Evolutionary conservation across 768 basidiomycete species (phyloP).

Genomic region (Suillus discolor): DNA sequence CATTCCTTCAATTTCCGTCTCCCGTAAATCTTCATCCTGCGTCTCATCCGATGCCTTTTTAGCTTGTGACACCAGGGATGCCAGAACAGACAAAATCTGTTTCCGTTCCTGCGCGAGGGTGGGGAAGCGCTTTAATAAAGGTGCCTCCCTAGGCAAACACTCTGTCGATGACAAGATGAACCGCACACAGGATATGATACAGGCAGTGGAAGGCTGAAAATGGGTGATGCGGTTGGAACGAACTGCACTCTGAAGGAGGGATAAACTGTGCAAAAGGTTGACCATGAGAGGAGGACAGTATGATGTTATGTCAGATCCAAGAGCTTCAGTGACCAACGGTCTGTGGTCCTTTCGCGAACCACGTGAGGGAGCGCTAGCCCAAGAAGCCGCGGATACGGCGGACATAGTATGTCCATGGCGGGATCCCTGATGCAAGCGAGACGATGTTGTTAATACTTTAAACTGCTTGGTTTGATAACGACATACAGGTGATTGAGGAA

Average conservation of each 20-base stretch:
- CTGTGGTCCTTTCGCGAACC: slow-evolving; percentile 42
- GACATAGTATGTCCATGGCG: slow-evolving; percentile 58
- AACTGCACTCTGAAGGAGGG: slow-evolving; percentile 85
- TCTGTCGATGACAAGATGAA: slow-evolving; percentile 82
- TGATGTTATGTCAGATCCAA: slow-evolving; percentile 53
- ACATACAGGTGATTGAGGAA: slow-evolving; percentile 48
- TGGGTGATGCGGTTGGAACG: slow-evolving; percentile 75
- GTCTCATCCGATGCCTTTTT: slow-evolving; percentile 58
- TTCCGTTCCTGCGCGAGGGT: slow-evolving; percentile 77
- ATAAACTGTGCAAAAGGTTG: slow-evolving; percentile 82
- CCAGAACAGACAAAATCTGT: slow-evolving; percentile 77
- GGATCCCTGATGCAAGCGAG: slow-evolving; percentile 34
- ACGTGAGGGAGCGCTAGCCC: slow-evolving; percentile 49
- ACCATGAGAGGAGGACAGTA: slow-evolving; percentile 81
- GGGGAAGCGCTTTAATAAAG: slow-evolving; percentile 65
- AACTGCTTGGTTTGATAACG: slow-evolving; percentile 4
- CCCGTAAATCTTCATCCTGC: slow-evolving; percentile 49
- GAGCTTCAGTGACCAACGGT: slow-evolving; percentile 46
- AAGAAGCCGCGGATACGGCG: slow-evolving; percentile 53
- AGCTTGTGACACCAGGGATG: slow-evolving; percentile 80
- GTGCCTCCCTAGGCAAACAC: slow-evolving; percentile 82
- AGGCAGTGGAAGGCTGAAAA: slow-evolving; percentile 93
- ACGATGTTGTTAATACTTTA: slow-evolving; percentile 11
- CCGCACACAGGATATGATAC: slow-evolving; percentile 92
- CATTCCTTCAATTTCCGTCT: slow-evolving; percentile 72